Percentiles rank a stretch among this genome's conserved stretches.
Evolutionary conservation across 441 rosid species (phyloP).

Genomic region (Raphanus hybrid): DNA sequence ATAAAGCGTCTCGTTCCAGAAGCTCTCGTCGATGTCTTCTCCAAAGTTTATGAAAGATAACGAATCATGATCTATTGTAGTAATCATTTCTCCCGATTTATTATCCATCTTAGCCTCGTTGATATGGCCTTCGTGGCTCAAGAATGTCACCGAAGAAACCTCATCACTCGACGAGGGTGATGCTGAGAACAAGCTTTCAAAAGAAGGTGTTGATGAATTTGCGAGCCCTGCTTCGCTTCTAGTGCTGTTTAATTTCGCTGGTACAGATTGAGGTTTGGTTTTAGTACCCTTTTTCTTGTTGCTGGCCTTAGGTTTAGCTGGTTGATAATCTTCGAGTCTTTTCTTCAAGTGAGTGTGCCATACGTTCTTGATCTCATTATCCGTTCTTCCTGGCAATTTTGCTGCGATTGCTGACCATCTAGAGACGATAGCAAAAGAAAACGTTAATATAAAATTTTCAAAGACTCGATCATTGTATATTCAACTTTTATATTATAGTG

Average conservation of each 20-base stretch:
- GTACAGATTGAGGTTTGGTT: slow-evolving; percentile 17
- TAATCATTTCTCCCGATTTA: slow-evolving; percentile 6
- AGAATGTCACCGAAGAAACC: slow-evolving; percentile 48
- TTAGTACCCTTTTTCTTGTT: slow-evolving; percentile 31
- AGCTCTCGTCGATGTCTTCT: slow-evolving; percentile 63
- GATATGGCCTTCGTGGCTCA: slow-evolving; percentile 32
- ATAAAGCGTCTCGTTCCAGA: slow-evolving; percentile 63
- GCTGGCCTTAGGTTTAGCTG: slow-evolving; percentile 18
- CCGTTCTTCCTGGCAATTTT: slow-evolving; percentile 80
- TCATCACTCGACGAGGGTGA: slow-evolving; percentile 62
- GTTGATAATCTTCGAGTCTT: slow-evolving; percentile 51
- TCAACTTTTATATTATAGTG: slow-evolving; percentile 1
- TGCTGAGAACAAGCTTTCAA: slow-evolving; percentile 45
- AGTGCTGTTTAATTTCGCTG: not conserved
- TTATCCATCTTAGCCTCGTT: slow-evolving; percentile 32
- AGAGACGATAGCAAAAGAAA: slow-evolving; percentile 25
- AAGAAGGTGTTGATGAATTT: not conserved
- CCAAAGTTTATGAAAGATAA: slow-evolving; percentile 45
- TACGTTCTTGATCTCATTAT: slow-evolving; percentile 90
- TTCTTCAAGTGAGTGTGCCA: slow-evolving; percentile 97
- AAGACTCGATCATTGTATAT: not conserved
- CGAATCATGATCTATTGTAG: slow-evolving; percentile 29
- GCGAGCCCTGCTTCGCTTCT: slow-evolving; percentile 5
- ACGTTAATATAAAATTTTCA: slow-evolving; percentile 15
- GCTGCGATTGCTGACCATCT: slow-evolving; percentile 96